Evolutionary conservation across 768 basidiomycete species (phyloP).

Genomic region (Suillus subluteus): DNA sequence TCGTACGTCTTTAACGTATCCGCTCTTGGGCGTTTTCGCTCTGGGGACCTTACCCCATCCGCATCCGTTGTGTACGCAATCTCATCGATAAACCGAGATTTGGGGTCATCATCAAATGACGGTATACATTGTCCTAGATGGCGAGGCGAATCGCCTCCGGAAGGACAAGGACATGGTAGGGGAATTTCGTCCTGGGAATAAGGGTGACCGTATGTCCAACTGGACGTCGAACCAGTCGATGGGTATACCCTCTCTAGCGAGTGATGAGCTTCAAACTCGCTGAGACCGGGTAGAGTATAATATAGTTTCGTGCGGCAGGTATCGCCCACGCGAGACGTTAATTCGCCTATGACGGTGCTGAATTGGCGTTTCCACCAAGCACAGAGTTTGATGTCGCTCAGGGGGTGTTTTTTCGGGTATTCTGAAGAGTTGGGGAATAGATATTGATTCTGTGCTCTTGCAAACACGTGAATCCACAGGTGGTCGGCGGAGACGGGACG

Average conservation of each 20-base stretch:
- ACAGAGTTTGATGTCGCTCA: conserved; percentile 80
- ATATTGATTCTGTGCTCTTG: conserved; percentile 88
- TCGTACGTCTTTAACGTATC: conserved; percentile 14
- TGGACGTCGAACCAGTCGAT: conserved; percentile 19
- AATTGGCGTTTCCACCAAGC: conserved; percentile 91
- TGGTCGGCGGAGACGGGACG: conserved; percentile 59
- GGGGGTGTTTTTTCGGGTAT: conserved; percentile 65
- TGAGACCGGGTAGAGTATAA: conserved; percentile 74
- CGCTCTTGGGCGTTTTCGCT: conserved; percentile 58
- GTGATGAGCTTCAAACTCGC: conserved; percentile 65
- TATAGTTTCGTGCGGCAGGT: conserved; percentile 39
- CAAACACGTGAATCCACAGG: conserved; percentile 88
- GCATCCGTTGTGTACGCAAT: conserved; percentile 73
- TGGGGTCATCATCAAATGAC: conserved; percentile 95
- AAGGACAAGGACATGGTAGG: conserved; percentile 50
- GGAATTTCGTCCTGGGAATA: conserved; percentile 52
- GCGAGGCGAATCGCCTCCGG: conserved; percentile 36
- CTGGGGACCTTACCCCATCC: conserved; percentile 61
- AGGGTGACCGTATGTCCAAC: conserved; percentile 83
- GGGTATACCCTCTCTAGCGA: conserved; percentile 48
- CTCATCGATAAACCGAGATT: conserved; percentile 91
- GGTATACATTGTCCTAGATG: conserved; percentile 79
- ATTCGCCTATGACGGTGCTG: conserved; percentile 52
- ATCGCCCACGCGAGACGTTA: conserved; percentile 26
- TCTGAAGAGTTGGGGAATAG: conserved; percentile 89